Conservation (phyloP, 208 protist species). For the Acanthamoeba sp. region DNA sequence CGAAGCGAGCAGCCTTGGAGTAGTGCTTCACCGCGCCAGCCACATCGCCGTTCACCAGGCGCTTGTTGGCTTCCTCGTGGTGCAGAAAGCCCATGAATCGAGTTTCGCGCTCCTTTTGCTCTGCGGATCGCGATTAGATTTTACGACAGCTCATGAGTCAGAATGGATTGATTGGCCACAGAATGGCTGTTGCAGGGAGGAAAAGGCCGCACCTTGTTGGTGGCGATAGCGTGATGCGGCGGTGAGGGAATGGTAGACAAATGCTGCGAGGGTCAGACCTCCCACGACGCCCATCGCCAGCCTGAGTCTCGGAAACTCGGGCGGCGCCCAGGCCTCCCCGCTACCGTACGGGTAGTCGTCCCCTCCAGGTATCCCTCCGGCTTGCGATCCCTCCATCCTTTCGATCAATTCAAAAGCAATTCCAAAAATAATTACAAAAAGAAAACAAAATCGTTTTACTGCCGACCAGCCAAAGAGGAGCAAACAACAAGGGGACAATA, state of each 20-base stretch:
- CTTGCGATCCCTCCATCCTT: not conserved
- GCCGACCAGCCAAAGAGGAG: no score
- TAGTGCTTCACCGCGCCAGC: conserved; percentile 13
- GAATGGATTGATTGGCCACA: not conserved
- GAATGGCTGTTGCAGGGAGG: not conserved
- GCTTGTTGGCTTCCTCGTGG: conserved; percentile 63
- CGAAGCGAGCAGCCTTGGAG: conserved; percentile 5
- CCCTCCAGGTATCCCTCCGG: not conserved
- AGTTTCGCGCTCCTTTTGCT: conserved; percentile 21
- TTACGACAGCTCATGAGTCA: no score
- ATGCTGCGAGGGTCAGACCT: conserved; percentile 55
- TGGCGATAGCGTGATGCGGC: not conserved
- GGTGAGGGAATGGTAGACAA: conserved; percentile 45
- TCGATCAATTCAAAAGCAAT: not conserved
- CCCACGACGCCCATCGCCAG: conserved; percentile 41
- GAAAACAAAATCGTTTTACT: no score
- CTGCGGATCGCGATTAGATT: not conserved
- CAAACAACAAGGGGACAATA: no score
- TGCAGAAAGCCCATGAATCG: conserved; percentile 32
- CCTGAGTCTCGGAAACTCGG: not conserved
- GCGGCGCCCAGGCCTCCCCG: not conserved
- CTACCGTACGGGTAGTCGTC: not conserved
- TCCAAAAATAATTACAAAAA: no score
- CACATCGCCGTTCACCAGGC: not conserved
- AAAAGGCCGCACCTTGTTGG: not conserved